These are phyloP conservation scores for Plasmodium reichenowi DNA, from an alignment of 169 alveolate species.

Conservation along the genomic window DNA sequence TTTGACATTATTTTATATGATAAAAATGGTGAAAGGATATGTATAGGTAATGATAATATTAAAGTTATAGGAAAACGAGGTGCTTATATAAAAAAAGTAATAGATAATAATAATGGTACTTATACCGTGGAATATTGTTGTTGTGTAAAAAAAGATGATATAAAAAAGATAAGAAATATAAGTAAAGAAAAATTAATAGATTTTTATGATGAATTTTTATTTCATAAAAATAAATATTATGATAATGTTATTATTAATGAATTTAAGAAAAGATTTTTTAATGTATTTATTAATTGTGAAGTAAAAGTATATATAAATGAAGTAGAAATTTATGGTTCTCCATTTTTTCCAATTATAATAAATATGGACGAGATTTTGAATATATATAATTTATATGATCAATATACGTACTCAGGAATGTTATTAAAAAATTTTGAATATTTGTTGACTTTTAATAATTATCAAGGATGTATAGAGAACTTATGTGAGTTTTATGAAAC, in stretches of 20 bases:
- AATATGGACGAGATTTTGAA: conserved; percentile 50
- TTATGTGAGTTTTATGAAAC: conserved; percentile 13
- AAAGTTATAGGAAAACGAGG: conserved; percentile 74
- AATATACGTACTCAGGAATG: conserved; percentile 69
- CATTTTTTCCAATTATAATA: conserved; percentile 57
- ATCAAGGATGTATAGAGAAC: conserved; percentile 19
- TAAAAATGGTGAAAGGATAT: conserved; percentile 64
- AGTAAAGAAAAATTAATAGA: conserved; percentile 22
- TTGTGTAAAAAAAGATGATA: conserved; percentile 35
- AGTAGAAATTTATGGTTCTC: conserved; percentile 62
- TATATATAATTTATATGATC: conserved; percentile 55
- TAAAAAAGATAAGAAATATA: conserved; percentile 22
- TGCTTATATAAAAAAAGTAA: conserved; percentile 66
- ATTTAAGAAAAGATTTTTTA: conserved; percentile 29
- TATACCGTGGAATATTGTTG: conserved; percentile 45
- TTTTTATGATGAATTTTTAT: conserved; percentile 61
- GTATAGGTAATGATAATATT: conserved; percentile 66
- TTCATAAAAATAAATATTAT: conserved; percentile 27
- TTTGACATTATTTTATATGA: conserved; percentile 49
- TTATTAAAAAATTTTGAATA: conserved; percentile 64
- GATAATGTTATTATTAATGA: conserved; percentile 46
- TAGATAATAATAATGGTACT: conserved; percentile 73
- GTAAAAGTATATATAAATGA: conserved; percentile 61
- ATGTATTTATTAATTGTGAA: conserved; percentile 29
- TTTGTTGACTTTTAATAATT: conserved; percentile 26